Evolutionary conservation across 345 rosid genomes (phyloP), one percentile per base, ranked within the genome.

Genomic region (Citrus sp.): DNA sequence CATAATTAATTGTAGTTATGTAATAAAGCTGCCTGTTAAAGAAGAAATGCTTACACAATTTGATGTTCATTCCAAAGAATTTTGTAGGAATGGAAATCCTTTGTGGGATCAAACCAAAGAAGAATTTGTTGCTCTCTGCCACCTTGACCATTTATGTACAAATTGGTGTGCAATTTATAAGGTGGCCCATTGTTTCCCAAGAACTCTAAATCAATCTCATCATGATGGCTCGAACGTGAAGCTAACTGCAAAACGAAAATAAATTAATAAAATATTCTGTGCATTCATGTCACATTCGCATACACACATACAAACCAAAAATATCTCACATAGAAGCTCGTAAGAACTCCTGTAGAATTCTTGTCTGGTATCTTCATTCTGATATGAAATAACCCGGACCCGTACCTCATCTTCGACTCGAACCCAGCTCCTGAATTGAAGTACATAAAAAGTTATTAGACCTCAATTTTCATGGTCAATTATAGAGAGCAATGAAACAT

Each of bases 71-170:
- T 82, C 81, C 76, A 78, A 14, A 78, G 38, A 59, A 82, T 14
- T 4, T 6, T 32, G 69, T 82, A 82, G 8, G 78, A 60, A 54
- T 82, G 84, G 79, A 82, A 82, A n/a, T 73, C 42, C 24, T 61
- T 28, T 4, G 81, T 74, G 25, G 81, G 84, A 69, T 82, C 79
- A 74, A 78, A 82, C 81, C 84, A 82, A 14, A 78, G 79, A 37
- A 18, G 46, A 55, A 82, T 4, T 22, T 12, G 62, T 72, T 78
- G 81, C 69, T 82, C 84, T 42, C 81, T 70, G 5, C 22, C 38
- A 1, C 79, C 84, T 42, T 38, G 21, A 2, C 84, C 84, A 2
- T 78, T 35, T 2, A 34, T 38, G 70, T 13, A 73, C 64, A 82
- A 24, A 58, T 82, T 82, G 14, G 84, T 82, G 27, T 73, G 74